Base-by-base conservation (phyloP, 257 asterid genomes). In the Plantago major region DNA sequence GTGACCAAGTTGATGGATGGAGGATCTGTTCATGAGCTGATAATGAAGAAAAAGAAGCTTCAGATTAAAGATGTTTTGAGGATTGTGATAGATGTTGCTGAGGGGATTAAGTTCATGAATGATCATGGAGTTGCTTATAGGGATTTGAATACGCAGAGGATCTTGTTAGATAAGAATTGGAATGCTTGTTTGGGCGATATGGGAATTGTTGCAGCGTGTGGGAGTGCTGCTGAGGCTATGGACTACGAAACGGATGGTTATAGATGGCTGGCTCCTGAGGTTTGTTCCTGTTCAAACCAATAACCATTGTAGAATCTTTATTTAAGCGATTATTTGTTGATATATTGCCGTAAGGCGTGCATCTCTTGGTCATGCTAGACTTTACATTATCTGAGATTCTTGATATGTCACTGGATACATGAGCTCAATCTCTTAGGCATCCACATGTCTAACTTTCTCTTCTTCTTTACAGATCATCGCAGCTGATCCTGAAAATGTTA, bases 231-330 rank as follows among this genome's bases (percentile, higher is more conserved):
- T 58, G 99, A 93, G 74, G 95, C 89, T 44, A 84, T 83, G 99
- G 97, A 93, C 65, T 93, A 89, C 62, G 99, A 93, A 79, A 93
- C 99, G 47, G 97, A 89, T 79, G 97, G 99, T 49, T 93, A 84
- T 70, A 77, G 97, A 68, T 93, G 99, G 99, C 89, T 93, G 67
- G 99, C 99, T 66, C 99, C 99, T 6, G 99, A 93, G 99, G 99
- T 93, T 67, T 73, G 85, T 66, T 71, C 59, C 55, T 30, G 19
- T 65, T 42, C 37, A 55, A 19, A 15, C 13, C 2, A 2, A 57
- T 56, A 22, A 43, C 10, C 50, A 48, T 55, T 37, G 42, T 28
- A 16, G 50, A 18, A 33, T 50, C 54, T 3, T n/a, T 60, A 46
- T 51, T 19, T 14, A 10, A 18, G 44, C 18, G 40, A 58, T 38